phyloP scores from a whole-genome alignment of 2,329 filamentous ascomycete species.

The Laburnicola sp. region DNA sequence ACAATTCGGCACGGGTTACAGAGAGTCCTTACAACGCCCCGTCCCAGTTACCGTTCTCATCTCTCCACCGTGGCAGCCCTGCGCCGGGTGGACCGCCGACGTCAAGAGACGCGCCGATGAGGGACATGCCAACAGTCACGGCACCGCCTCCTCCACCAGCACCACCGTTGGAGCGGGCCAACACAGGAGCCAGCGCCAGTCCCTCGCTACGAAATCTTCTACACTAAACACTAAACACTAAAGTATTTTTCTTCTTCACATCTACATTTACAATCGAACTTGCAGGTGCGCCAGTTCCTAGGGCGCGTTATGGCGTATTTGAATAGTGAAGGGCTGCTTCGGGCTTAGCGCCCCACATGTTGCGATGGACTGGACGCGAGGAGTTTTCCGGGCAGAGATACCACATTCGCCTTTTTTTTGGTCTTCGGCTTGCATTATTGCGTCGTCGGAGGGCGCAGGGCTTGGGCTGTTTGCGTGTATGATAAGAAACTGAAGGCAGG shows the following conservation, averaged over 20 bases:
- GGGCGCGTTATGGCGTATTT: conserved; percentile 2
- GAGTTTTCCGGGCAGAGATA: conserved; percentile 34
- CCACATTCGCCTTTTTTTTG: conserved; percentile 26
- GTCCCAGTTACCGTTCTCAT: conserved; percentile 29
- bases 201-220: conserved; percentile 54
- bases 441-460: conserved; percentile 1
- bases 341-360: not conserved
- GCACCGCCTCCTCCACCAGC: conserved; percentile 15
- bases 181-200: conserved; percentile 50
- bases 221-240: no score
- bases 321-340: no score
- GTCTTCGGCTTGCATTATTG: conserved; percentile 17
- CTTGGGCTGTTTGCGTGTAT: conserved; percentile 10
- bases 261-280: conserved; percentile 7
- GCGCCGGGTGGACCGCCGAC: conserved; percentile 39
- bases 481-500: conserved; percentile 12
- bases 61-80: conserved; percentile 38
- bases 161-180: conserved; percentile 32
- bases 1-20: conserved; percentile 40
- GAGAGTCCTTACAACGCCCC: conserved; percentile 42
- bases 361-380: conserved; percentile 5
- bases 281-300: not conserved
- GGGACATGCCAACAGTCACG: conserved; percentile 32
- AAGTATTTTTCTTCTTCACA: conserved; percentile 10
- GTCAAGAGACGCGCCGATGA: conserved; percentile 41